These are phyloP conservation scores for Suhomyces pyralidae DNA, from an alignment of 805 yeast species.

Conservation along the genomic window DNA sequence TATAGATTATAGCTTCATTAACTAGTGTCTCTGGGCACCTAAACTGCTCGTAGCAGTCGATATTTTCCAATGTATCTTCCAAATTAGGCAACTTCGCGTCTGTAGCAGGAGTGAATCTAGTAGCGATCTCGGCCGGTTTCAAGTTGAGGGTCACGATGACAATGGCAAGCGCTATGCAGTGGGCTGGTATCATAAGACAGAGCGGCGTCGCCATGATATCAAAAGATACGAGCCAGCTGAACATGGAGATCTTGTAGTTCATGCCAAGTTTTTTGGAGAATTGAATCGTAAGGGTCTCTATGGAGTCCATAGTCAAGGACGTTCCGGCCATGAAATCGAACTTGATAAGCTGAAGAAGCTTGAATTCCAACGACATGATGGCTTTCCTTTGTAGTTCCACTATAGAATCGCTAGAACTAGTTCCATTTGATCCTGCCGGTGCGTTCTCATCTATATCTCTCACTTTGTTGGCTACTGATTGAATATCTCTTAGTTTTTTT, in stretches of 20 bases:
- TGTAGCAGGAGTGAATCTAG: slow-evolving; percentile 5
- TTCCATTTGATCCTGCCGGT: neutral
- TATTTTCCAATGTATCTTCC: slow-evolving; percentile 26
- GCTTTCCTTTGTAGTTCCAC: slow-evolving; percentile 56
- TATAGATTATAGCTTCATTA: slow-evolving; percentile 52
- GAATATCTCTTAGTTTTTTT: slow-evolving; percentile 65
- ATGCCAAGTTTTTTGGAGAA: slow-evolving; percentile 49
- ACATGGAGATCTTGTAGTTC: slow-evolving; percentile 45
- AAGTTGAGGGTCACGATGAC: slow-evolving; percentile 59
- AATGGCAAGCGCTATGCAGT: slow-evolving; percentile 68
- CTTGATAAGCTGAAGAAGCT: slow-evolving; percentile 68
- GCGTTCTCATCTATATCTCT: slow-evolving; percentile 28
- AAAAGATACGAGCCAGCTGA: slow-evolving; percentile 73
- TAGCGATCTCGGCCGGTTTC: slow-evolving; percentile 27
- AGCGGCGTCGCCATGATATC: slow-evolving; percentile 72
- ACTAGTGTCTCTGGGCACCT: slow-evolving; percentile 42
- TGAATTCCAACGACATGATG: slow-evolving; percentile 62
- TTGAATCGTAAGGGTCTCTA: slow-evolving; percentile 66
- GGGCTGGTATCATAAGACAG: slow-evolving; percentile 68
- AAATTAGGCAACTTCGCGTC: slow-evolving; percentile 11
- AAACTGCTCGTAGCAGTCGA: slow-evolving; percentile 36
- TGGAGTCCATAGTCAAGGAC: slow-evolving; percentile 27
- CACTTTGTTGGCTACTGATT: slow-evolving; percentile 45
- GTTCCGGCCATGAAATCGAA: slow-evolving; percentile 76
- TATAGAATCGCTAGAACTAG: slow-evolving; percentile 4